Percentiles rank a stretch among this genome's conserved stretches.
Evolutionary conservation across 2,329 filamentous ascomycete genomes (phyloP).

Genomic region (Cryphonectria parasitica): DNA sequence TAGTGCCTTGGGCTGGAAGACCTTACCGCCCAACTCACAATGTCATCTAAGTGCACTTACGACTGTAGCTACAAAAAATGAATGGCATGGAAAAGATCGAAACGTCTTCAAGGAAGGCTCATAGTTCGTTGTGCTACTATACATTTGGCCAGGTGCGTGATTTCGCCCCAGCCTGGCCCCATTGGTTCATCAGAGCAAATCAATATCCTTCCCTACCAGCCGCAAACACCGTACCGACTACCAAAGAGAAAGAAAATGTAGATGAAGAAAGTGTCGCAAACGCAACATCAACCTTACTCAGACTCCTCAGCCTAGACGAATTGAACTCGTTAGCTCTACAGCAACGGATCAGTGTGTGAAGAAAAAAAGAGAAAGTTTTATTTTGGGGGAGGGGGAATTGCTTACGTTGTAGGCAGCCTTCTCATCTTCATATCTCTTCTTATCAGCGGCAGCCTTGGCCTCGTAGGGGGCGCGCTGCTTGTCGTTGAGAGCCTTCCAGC

Average conservation of each 20-base stretch:
- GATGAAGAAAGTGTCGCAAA: slow-evolving; percentile 26
- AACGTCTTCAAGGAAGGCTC: slow-evolving; percentile 13
- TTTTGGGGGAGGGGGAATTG: slow-evolving; percentile 28
- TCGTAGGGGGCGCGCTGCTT: slow-evolving; percentile 94
- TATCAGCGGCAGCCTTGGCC: slow-evolving; percentile 93
- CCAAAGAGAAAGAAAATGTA: slow-evolving; percentile 23
- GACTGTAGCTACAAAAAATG: not conserved
- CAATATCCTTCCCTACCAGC: slow-evolving; percentile 22
- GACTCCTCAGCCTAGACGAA: slow-evolving; percentile 59
- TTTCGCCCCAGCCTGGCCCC: slow-evolving; percentile 6
- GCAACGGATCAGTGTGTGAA: slow-evolving; percentile 15
- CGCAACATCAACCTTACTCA: slow-evolving; percentile 32
- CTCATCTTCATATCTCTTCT: slow-evolving; percentile 99
- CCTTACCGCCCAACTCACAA: not conserved
- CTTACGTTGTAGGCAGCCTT: slow-evolving; percentile 92
- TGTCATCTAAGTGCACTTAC: not conserved
- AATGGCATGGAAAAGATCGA: slow-evolving; percentile 14
- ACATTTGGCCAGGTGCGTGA: slow-evolving; percentile 7
- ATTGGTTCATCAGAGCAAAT: slow-evolving; percentile 24
- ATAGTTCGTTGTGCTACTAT: slow-evolving; percentile 17
- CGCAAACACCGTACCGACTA: slow-evolving; percentile 25
- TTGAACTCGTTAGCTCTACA: slow-evolving; percentile 36
- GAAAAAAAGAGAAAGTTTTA: not conserved
- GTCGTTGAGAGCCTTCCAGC: slow-evolving; percentile 95
- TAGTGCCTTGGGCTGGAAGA: not conserved